These are phyloP conservation scores for Aspergillus kassunensis DNA, from an alignment of 495 filamentous ascomycete genomes.

Conservation along the genomic window DNA sequence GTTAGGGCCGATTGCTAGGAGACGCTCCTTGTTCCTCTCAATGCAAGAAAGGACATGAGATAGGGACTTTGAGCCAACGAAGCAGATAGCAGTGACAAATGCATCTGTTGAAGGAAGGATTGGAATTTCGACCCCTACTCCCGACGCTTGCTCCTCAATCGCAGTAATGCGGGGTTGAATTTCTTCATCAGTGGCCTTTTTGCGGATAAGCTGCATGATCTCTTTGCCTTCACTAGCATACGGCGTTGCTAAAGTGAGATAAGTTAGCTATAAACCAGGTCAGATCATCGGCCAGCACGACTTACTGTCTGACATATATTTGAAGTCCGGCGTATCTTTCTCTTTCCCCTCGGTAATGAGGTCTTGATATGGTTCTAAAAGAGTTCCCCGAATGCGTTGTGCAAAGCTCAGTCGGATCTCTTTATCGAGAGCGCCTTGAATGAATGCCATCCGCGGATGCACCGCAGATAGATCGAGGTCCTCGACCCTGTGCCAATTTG, in stretches of 20 bases:
- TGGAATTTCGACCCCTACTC: constrained; percentile 62
- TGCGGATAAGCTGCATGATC: constrained; percentile 70
- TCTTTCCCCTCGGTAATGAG: constrained; percentile 85
- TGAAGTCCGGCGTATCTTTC: constrained; percentile 90
- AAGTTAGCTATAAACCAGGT: not conserved
- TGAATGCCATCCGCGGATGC: constrained; percentile 89
- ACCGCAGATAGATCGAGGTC: constrained; percentile 72
- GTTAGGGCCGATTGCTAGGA: constrained; percentile 69
- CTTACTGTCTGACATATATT: constrained; percentile 78
- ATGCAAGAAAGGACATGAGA: constrained; percentile 95
- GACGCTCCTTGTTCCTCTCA: constrained; percentile 89
- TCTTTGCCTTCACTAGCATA: constrained; percentile 77
- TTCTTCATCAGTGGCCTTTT: constrained; percentile 78
- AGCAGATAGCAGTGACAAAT: constrained; percentile 88
- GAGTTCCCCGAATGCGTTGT: constrained; percentile 88
- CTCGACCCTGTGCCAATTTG: constrained; percentile 54
- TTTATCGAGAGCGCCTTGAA: constrained; percentile 86
- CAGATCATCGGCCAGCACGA: constrained; percentile 7
- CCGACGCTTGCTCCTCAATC: constrained; percentile 72
- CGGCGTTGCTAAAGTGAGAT: constrained; percentile 59
- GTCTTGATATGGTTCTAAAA: constrained; percentile 77
- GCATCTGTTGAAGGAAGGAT: constrained; percentile 83
- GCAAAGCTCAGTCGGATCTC: constrained; percentile 96
- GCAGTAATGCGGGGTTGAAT: constrained; percentile 69
- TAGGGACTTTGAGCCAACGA: constrained; percentile 87